Evolutionary conservation across 2,329 filamentous ascomycete genomes (phyloP).

Genomic region (Colletotrichum graminicola): DNA sequence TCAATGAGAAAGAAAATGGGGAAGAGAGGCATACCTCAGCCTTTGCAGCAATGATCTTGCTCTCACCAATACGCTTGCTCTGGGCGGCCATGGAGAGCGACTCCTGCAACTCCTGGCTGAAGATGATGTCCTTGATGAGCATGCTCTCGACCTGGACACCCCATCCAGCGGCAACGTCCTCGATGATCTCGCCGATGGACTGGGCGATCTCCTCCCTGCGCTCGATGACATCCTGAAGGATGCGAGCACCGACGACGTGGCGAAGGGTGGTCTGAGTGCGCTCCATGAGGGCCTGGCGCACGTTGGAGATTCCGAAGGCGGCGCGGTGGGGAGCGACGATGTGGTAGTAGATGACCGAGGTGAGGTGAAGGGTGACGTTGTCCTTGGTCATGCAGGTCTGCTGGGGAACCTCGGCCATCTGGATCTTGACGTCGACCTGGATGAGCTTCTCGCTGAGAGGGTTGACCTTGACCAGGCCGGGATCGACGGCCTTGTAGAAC

Average conservation of each 20-base stretch:
- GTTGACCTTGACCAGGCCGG: constrained; percentile 97
- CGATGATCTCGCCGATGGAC: constrained; percentile 96
- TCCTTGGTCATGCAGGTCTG: constrained; percentile 99
- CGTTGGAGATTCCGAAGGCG: constrained; percentile 94
- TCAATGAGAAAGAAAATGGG: not conserved
- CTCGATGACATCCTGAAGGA: constrained; percentile 98
- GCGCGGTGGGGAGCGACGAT: constrained; percentile 96
- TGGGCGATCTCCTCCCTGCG: constrained; percentile 96
- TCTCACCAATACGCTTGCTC: constrained; percentile 97
- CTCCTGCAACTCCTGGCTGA: constrained; percentile 94
- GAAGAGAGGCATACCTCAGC: constrained; percentile 72
- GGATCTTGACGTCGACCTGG: constrained; percentile 98
- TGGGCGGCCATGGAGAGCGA: constrained; percentile 98
- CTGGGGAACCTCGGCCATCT: constrained; percentile 91
- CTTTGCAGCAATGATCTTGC: constrained; percentile 97
- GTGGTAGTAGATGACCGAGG: constrained; percentile 99
- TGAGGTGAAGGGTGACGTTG: constrained; percentile 94
- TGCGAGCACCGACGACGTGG: constrained; percentile 94
- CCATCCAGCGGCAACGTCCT: constrained; percentile 94
- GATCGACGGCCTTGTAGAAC: constrained; percentile 96
- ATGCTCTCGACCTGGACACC: constrained; percentile 97
- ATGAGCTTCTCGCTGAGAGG: constrained; percentile 90
- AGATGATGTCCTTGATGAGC: constrained; percentile 99
- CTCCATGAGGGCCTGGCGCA: constrained; percentile 95
- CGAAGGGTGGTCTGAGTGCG: constrained; percentile 97